phyloP scores from a whole-genome alignment of 495 filamentous ascomycete species.

The Neurospora sp. region DNA sequence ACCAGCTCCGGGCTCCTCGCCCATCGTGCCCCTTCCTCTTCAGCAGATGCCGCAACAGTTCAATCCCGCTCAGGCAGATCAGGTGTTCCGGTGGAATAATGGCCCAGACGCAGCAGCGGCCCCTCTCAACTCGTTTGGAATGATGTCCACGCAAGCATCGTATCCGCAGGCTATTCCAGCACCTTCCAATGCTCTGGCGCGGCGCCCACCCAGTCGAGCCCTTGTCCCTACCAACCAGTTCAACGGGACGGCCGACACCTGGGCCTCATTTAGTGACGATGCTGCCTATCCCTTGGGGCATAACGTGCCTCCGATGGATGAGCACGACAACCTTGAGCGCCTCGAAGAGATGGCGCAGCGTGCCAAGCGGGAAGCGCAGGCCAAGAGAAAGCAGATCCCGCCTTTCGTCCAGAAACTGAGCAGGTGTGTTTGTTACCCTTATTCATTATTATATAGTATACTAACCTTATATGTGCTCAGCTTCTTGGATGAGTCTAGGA shows the following conservation, averaged over 20 bases:
- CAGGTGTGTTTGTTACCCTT: slow-evolving; percentile 49
- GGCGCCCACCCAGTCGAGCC: slow-evolving; percentile 54
- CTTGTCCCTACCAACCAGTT: slow-evolving; percentile 41
- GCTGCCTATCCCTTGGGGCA: slow-evolving; percentile 23
- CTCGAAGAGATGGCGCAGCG: slow-evolving; percentile 63
- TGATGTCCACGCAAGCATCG: slow-evolving; percentile 36
- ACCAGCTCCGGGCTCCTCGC: slow-evolving; percentile 59
- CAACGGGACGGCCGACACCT: slow-evolving; percentile 33
- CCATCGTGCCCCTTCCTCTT: slow-evolving; percentile 40
- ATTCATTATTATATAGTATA: not conserved
- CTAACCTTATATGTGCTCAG: slow-evolving; percentile 33
- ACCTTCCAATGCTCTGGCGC: slow-evolving; percentile 55
- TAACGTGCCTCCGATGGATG: slow-evolving; percentile 33
- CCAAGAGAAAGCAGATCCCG: slow-evolving; percentile 87
- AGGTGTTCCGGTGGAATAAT: slow-evolving; percentile 31
- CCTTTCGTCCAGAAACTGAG: slow-evolving; percentile 98
- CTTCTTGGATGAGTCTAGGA: slow-evolving; percentile 85
- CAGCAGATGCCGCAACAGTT: slow-evolving; percentile 35
- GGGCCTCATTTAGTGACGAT: slow-evolving; percentile 41
- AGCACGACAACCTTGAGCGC: slow-evolving; percentile 62
- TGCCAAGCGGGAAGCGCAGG: slow-evolving; percentile 74
- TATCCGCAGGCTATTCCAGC: slow-evolving; percentile 25
- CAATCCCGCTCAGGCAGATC: slow-evolving; percentile 28
- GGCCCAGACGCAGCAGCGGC: slow-evolving; percentile 18
- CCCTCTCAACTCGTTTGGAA: slow-evolving; percentile 29